Conservation (phyloP, 495 filamentous ascomycete species). For the Xylaria cubensis region DNA sequence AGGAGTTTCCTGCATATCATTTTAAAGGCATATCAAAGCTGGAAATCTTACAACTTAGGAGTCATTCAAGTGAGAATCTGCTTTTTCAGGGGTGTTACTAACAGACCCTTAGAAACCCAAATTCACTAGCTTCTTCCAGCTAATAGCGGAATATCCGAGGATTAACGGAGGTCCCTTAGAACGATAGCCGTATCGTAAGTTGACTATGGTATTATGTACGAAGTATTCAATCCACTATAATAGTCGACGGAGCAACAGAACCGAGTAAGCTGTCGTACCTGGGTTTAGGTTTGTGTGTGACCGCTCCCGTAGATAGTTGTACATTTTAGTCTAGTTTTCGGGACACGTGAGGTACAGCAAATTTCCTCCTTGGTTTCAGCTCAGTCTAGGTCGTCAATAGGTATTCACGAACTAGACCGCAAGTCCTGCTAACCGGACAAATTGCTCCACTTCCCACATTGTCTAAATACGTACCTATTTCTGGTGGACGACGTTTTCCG, state of each 20-base stretch:
- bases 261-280: neutral
- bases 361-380: neutral
- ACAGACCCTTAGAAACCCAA: neutral
- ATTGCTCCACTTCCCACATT: constrained; percentile 4
- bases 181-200: neutral
- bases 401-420: neutral
- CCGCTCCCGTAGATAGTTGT: neutral
- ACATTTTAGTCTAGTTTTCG: neutral
- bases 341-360: constrained; percentile 2
- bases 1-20: neutral
- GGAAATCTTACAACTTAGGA: neutral
- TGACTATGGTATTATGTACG: no score
- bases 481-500: neutral
- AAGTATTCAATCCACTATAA: neutral
- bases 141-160: neutral
- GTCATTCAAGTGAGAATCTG: neutral
- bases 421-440: constrained; percentile 7
- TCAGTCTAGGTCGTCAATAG: neutral
- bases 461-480: neutral
- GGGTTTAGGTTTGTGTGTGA: constrained; percentile 8
- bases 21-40: neutral
- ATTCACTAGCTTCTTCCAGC: neutral
- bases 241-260: neutral
- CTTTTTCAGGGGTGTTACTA: neutral
- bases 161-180: neutral